Conservation (phyloP, 192 early-diverging fungal genomes). For the Entrophospora sp. region DNA sequence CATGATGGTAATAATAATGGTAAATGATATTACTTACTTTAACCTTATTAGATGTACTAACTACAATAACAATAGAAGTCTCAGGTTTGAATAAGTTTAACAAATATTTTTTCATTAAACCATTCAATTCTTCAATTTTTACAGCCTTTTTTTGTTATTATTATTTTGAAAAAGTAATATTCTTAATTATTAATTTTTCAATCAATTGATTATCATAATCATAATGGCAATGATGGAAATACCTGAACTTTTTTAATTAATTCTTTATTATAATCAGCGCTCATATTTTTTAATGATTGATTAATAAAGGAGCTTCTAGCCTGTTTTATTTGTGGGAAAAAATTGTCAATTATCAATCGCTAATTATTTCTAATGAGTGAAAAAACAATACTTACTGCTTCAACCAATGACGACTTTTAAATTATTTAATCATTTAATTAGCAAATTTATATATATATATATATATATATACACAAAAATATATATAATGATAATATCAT, state of each 20-base stretch:
- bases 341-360: neutral
- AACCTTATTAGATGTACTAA: slow-evolving; percentile 41
- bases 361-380: neutral
- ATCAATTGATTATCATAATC: neutral
- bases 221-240: neutral
- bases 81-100: slow-evolving; percentile 39
- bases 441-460: no score
- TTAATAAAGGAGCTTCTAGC: slow-evolving; percentile 42
- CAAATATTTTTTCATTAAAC: slow-evolving; percentile 43
- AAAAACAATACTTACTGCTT: neutral
- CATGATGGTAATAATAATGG: neutral
- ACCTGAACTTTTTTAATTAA: slow-evolving; percentile 42
- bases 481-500: neutral
- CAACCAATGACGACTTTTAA: no score
- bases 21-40: neutral
- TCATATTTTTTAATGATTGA: slow-evolving; percentile 41
- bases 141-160: slow-evolving; percentile 22
- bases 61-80: slow-evolving; percentile 40
- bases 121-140: slow-evolving; percentile 36
- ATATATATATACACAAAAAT: neutral
- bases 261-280: slow-evolving; percentile 39
- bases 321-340: slow-evolving; percentile 12
- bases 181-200: neutral
- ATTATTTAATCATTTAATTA: no score
- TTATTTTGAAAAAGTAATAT: neutral